Evolutionary conservation across 768 basidiomycete species (phyloP), one percentile per base, ranked within the genome.

Genomic region (Leccinum longicurvipes): DNA sequence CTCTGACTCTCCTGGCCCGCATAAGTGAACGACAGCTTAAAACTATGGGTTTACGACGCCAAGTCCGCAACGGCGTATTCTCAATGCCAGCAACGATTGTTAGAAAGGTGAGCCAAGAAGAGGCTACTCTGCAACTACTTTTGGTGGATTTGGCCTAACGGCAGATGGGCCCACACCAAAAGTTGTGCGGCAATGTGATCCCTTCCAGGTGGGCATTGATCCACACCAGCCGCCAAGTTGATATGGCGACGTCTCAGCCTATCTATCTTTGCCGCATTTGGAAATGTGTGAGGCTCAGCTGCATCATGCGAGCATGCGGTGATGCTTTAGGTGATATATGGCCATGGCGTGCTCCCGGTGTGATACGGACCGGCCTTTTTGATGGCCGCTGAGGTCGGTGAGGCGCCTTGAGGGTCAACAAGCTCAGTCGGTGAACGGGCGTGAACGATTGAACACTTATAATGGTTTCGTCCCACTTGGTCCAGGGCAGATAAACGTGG

Each of bases 201-300:
- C n/a, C n/a, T n/a, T n/a, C n/a, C n/a, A n/a, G n/a, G n/a, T n/a
- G n/a, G n/a, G n/a, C n/a, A n/a, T n/a, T n/a, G n/a, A 58, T n/a
- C 19, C 12, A 1, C 32, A 50, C 19, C 36, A 28, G 34, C 45
- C 19, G 28, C 17, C 8, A 5, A 19, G 39, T 63, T 54, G 60
- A 42, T 42, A 59, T 54, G 27, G 61, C n/a, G 46, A 56, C 32
- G 23, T 23, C 36, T 47, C 15, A 32, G 32, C n/a, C n/a, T n/a
- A 39, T 39, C 10, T 39, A 23, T 55, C 48, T 45, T 23, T 1
- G n/a, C 39, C 17, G 10, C 47, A 15, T 28, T 39, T 14, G 25
- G 39, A 47, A n/a, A 25, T 41, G 24, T 46, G 7, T 42, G 19
- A 32, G 29, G 29, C 29, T 14, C n/a, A 0, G 15, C 31, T 8